phyloP scores from a whole-genome alignment of 2,329 filamentous ascomycete genomes.

The Hypoxylon sp. region DNA sequence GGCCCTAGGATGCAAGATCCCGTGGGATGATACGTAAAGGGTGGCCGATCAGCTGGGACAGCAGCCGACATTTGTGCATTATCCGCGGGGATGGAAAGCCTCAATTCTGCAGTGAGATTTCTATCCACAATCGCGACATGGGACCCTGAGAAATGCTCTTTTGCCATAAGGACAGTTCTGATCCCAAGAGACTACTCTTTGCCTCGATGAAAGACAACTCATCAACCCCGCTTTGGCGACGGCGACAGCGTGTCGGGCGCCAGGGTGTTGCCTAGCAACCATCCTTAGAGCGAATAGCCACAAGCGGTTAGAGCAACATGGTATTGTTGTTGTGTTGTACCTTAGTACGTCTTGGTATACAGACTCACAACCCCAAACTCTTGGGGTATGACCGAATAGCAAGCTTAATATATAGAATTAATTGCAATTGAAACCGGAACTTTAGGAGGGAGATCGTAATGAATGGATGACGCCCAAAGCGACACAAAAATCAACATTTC shows the following conservation, averaged over 20 bases:
- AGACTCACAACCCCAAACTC: neutral
- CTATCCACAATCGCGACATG: neutral
- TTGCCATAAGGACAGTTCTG: neutral
- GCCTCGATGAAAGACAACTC: slow-evolving; percentile 23
- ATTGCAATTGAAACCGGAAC: slow-evolving; percentile 24
- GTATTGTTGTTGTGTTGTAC: neutral
- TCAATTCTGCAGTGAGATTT: slow-evolving; percentile 11
- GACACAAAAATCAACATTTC: slow-evolving; percentile 11
- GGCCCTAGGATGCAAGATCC: slow-evolving; percentile 40
- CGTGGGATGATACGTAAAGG: slow-evolving; percentile 37
- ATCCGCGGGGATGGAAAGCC: slow-evolving; percentile 8
- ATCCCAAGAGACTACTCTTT: neutral
- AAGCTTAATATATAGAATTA: slow-evolving; percentile 22
- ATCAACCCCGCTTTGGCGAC: slow-evolving; percentile 37
- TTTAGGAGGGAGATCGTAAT: slow-evolving; percentile 27
- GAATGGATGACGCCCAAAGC: slow-evolving; percentile 24
- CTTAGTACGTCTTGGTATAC: slow-evolving; percentile 9
- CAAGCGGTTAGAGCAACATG: slow-evolving; percentile 25
- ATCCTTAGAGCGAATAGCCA: slow-evolving; percentile 17
- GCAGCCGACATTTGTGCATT: slow-evolving; percentile 11
- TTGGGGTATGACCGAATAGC: slow-evolving; percentile 6
- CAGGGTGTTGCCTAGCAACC: slow-evolving; percentile 43
- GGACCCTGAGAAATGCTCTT: neutral
- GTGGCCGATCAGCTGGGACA: slow-evolving; percentile 12
- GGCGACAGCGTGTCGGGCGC: slow-evolving; percentile 14